These are phyloP conservation scores for Penstemon barbatus DNA, from an alignment of 257 asterid species.

Conservation along the genomic window DNA sequence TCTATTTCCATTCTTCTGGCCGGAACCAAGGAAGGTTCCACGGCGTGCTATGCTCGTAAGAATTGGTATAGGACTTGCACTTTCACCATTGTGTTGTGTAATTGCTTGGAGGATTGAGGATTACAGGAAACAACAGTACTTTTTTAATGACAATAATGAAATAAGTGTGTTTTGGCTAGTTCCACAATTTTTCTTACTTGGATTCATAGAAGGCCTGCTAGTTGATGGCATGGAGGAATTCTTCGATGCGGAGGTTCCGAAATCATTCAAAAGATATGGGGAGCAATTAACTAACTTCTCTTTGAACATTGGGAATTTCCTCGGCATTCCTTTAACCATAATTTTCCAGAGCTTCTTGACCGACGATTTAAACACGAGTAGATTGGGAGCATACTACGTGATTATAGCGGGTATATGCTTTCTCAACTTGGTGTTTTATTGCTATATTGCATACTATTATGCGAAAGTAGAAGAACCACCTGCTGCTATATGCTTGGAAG, in stretches of 20 bases:
- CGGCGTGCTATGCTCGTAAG: neutral
- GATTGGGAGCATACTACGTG: conserved; percentile 1
- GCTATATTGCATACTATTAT: neutral
- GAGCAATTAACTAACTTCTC: neutral
- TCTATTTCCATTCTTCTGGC: neutral
- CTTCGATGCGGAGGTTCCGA: neutral
- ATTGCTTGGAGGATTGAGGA: conserved; percentile 11
- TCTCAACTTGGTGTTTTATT: neutral
- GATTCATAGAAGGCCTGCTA: neutral
- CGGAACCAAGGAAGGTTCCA: neutral
- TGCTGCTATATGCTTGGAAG: neutral
- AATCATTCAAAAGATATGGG: conserved; percentile 6
- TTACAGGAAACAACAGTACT: neutral
- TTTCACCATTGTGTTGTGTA: conserved; percentile 11
- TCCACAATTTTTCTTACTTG: neutral
- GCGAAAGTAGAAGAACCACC: neutral
- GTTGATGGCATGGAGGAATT: conserved; percentile 17
- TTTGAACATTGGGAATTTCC: conserved; percentile 15
- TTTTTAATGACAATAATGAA: neutral
- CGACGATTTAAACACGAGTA: neutral
- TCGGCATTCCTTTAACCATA: neutral
- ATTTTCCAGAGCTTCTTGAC: neutral
- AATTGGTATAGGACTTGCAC: conserved; percentile 8
- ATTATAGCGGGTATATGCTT: neutral
- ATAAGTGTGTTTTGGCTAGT: too few species aligned